These are phyloP conservation scores for Penicillium bialowiezense DNA, from an alignment of 495 filamentous ascomycete species.

Conservation along the genomic window DNA sequence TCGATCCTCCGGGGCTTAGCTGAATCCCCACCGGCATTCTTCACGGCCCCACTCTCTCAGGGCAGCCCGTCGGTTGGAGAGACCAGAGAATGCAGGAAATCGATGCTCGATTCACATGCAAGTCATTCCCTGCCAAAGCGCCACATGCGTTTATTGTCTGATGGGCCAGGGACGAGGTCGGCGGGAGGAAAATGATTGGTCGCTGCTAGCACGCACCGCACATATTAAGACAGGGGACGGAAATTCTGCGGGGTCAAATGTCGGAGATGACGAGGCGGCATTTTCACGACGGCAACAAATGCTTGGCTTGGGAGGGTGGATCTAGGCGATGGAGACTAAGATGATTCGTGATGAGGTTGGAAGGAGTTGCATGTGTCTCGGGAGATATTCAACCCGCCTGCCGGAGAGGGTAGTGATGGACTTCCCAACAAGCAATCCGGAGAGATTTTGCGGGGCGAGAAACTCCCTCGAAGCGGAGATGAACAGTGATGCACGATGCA, in stretches of 20 bases:
- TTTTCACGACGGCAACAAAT: background rate
- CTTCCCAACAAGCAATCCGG: background rate
- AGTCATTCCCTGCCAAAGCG: constrained; percentile 11
- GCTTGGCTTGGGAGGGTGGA: background rate
- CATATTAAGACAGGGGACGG: constrained; percentile 22
- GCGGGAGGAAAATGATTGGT: constrained; percentile 9
- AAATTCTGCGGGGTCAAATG: constrained; percentile 14
- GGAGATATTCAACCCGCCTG: constrained; percentile 1
- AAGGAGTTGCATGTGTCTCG: background rate
- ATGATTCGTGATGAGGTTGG: background rate
- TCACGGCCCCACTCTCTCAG: constrained; percentile 11
- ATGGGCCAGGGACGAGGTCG: background rate
- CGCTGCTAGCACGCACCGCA: background rate
- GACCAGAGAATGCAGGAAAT: background rate
- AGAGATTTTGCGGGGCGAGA: background rate
- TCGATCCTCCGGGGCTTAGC: constrained; percentile 9
- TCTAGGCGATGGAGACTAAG: background rate
- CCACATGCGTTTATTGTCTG: constrained; percentile 1
- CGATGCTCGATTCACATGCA: constrained; percentile 8
- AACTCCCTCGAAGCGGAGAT: background rate
- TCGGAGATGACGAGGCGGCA: background rate
- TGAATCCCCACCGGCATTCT: constrained; percentile 7
- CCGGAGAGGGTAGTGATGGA: constrained; percentile 1
- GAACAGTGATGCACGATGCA: background rate
- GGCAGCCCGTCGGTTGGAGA: constrained; percentile 1